Conservation (phyloP, 148 eudicot species). For the Rheum nobile region DNA sequence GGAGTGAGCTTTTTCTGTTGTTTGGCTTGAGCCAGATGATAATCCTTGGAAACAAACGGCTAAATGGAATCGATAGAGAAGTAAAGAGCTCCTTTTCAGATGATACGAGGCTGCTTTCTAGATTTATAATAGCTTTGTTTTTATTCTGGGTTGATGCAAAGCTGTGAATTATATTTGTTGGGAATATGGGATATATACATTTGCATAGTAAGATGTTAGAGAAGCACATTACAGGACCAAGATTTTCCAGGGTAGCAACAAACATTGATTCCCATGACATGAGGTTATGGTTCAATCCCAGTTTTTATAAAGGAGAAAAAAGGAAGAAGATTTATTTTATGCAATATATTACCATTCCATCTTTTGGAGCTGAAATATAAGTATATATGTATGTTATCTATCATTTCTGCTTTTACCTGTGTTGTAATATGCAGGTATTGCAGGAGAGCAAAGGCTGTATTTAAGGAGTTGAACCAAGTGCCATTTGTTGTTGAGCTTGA, state of each 20-base stretch:
- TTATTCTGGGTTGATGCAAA: no score
- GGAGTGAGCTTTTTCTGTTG: not conserved
- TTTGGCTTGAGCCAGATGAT: not conserved
- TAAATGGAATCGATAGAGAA: not conserved
- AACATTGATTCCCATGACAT: not conserved
- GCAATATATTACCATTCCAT: not conserved
- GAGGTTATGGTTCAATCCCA: no score
- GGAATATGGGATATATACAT: no score
- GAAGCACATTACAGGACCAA: not conserved
- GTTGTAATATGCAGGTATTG: slow-evolving; percentile 49
- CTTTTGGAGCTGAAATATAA: not conserved
- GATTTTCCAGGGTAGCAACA: not conserved
- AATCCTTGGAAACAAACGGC: no score
- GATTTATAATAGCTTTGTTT: not conserved
- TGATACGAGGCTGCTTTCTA: not conserved
- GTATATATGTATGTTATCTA: not conserved
- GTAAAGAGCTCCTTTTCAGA: not conserved
- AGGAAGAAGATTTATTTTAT: not conserved
- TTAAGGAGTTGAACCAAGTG: slow-evolving; percentile 58
- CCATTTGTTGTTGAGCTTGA: slow-evolving; percentile 90
- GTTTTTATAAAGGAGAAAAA: no score
- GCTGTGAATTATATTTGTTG: no score
- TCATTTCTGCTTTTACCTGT: not conserved
- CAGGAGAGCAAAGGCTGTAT: slow-evolving; percentile 74
- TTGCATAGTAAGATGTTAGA: no score